A percentile compares a stretch with the other conserved stretches of the same genome.
phyloP scores from a whole-genome alignment of 441 rosid genomes.

The Jatropha multifida region DNA sequence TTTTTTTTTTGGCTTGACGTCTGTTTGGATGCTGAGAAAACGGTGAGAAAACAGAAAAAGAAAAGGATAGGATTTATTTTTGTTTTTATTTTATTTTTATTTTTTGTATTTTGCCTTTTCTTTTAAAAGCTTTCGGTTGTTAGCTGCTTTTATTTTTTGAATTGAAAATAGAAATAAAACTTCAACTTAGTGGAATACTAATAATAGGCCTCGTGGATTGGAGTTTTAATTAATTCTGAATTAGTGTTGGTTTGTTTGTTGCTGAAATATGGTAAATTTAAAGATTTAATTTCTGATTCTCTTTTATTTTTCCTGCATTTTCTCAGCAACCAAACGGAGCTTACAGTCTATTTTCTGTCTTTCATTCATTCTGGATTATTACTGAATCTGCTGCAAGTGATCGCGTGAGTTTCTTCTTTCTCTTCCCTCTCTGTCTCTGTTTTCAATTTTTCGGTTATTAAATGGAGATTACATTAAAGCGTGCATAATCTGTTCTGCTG shows the following conservation, averaged over 20 bases:
- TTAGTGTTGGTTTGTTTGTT: conserved; percentile 14
- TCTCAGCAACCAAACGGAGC: conserved; percentile 39
- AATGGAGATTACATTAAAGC: conserved; percentile 9
- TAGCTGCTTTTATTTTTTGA: conserved; percentile 11
- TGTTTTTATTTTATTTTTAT: neutral
- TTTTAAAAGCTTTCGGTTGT: conserved; percentile 7
- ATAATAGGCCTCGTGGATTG: conserved; percentile 6
- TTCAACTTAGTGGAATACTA: conserved; percentile 36
- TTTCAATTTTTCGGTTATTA: conserved; percentile 4
- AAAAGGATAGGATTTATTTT: conserved; percentile 12
- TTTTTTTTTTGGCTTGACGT: conserved; percentile 16
- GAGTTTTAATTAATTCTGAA: conserved; percentile 19
- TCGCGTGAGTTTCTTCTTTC: conserved; percentile 7
- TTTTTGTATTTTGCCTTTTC: neutral
- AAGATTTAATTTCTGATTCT: conserved; percentile 4
- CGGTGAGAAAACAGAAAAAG: conserved; percentile 23
- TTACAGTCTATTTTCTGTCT: conserved; percentile 15
- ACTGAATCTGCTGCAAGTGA: conserved; percentile 23
- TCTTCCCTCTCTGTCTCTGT: neutral
- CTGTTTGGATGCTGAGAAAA: conserved; percentile 71
- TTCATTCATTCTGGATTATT: conserved; percentile 13
- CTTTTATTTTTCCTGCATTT: conserved; percentile 27
- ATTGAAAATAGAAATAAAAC: conserved; percentile 22
- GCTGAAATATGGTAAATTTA: neutral
- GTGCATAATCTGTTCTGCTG: conserved; percentile 13